These are phyloP conservation scores for Tetrahymena borealis DNA, from an alignment of 73 alveolate species.

Conservation along the genomic window DNA sequence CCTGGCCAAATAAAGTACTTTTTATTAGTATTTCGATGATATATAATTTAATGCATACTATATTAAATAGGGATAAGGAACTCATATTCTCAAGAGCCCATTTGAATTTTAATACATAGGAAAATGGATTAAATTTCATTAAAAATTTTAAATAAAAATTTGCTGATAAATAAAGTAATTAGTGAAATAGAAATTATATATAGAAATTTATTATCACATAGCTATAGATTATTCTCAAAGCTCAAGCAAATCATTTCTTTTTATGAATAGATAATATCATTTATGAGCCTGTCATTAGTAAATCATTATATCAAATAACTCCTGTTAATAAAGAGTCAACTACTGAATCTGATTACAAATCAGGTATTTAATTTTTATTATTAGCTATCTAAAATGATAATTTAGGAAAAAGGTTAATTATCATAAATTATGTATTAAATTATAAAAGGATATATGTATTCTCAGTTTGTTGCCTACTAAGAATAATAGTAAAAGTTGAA, in stretches of 20 bases:
- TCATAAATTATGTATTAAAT: not conserved
- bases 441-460: not conserved
- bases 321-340: not conserved
- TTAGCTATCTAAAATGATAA: too few relatives aligned
- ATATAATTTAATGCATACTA: not conserved
- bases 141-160: not conserved
- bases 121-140: not conserved
- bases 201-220: too few relatives aligned
- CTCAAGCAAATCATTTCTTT: too few relatives aligned
- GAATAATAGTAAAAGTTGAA: not conserved
- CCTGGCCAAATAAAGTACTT: not conserved
- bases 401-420: not conserved
- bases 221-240: too few relatives aligned
- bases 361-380: not conserved
- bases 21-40: not conserved
- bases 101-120: not conserved
- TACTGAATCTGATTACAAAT: not conserved
- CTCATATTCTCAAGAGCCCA: not conserved
- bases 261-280: not conserved
- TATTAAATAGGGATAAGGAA: not conserved
- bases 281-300: not conserved
- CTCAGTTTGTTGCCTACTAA: not conserved
- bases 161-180: not conserved
- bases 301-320: not conserved
- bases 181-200: too few relatives aligned